Evolutionary conservation across 2,329 filamentous ascomycete genomes (phyloP).

Genomic region (Fusarium agapanthi): DNA sequence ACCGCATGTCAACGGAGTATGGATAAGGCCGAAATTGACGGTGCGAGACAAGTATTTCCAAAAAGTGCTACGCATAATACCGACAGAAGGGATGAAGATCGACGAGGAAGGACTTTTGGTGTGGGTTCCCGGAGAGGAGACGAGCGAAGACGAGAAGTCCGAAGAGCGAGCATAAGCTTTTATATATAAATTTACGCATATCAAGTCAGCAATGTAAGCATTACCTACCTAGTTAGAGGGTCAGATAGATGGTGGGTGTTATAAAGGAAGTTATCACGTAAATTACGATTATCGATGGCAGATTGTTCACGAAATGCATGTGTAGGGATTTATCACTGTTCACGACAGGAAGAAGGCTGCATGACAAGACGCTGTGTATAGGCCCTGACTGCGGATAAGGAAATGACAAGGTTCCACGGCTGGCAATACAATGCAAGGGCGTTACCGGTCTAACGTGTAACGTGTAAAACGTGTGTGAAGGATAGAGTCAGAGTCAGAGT

Average conservation of each 20-base stretch:
- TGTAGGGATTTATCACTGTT: background rate
- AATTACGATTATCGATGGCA: background rate
- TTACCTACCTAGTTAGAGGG: background rate
- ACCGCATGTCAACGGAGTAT: constrained; percentile 70
- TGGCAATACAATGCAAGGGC: constrained; percentile 7
- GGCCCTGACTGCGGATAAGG: background rate
- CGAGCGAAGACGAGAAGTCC: constrained; percentile 7
- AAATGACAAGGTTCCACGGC: constrained; percentile 10
- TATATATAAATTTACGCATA: background rate
- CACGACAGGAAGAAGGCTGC: background rate
- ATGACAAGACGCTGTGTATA: constrained; percentile 6
- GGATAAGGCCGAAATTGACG: constrained; percentile 76
- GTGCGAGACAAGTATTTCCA: constrained; percentile 94
- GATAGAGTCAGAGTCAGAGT: background rate
- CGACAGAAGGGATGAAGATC: constrained; percentile 75
- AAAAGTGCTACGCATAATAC: constrained; percentile 83
- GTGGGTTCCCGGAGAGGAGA: constrained; percentile 61
- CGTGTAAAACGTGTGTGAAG: background rate
- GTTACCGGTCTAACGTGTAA: constrained; percentile 3
- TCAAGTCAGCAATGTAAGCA: background rate
- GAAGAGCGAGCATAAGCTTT: constrained; percentile 2
- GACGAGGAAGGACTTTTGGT: constrained; percentile 71
- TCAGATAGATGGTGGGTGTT: constrained; percentile 10
- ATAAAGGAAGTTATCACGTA: constrained; percentile 25
- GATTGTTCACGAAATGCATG: background rate